Base-by-base conservation (phyloP, 345 rosid species). In the Lepidium didymum region DNA sequence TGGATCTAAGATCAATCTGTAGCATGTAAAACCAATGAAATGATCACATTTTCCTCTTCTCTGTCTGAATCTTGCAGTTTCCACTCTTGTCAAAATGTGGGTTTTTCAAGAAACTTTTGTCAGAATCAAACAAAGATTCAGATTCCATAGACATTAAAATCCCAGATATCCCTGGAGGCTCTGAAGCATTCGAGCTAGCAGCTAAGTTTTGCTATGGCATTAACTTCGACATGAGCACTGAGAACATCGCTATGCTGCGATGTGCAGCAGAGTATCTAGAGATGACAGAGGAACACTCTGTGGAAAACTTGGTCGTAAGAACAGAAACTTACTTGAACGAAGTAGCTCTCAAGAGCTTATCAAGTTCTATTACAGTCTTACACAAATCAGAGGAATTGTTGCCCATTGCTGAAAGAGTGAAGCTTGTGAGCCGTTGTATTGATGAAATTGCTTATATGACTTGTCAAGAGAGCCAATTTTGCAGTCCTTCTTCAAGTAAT, bases 131-230 rank as follows among this genome's bases (percentile, higher is more conserved):
- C 13, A 56, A 31, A 49, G 93, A 90, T 67, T 74, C 84, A 14
- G 91, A 88, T 74, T 70, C 83, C 37, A 64, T 86, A 10, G 78
- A 62, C 29, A 79, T 88, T 14, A 75, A 81, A 40, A 77, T 90
- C 51, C 86, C 78, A 19, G 84, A 82, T 27, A 57, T 85, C 41
- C 91, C 97, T 0, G 98, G 96, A 2, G 92, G 93, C 25, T 75
- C 86, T 13, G 87, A 85, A 57, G 86, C 91, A 64, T 90, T 90
- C 63, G 98, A 92, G 75, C 82, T 90, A 13, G 91, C 97, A 4
- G 88, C 97, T 11, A 90, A 92, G 62, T 92, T 90, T 84, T 92
- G 96, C 18, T 92, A 90, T 16, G 97, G 97, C 66, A 92, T 92
- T 68, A 85, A 88, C 66, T 92, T 92, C 23, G 98, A 90, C 74